Base-by-base conservation (phyloP, 305 asterid genomes). In the Striga hermonthica region DNA sequence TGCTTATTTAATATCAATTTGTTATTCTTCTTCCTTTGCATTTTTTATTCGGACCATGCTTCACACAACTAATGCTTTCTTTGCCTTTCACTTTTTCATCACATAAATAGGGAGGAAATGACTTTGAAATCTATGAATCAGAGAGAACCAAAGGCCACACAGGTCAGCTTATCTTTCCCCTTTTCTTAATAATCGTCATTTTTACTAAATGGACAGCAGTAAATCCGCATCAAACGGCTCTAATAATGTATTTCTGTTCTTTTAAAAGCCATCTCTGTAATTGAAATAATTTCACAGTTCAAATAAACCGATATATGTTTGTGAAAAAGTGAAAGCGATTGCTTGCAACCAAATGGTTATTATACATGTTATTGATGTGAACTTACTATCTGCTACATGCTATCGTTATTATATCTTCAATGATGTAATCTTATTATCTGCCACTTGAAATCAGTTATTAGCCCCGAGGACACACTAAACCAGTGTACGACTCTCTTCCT, bases 101-200 rank as follows among this genome's bases (percentile, higher is more conserved):
- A 31, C 70, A 34, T 69, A 68, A 44, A 75, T 72, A 91, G 97
- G 98, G 97, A 11, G 98, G 97, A 68, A 92, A 89, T 66, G 98
- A 92, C 80, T 72, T 40, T 35, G 98, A 92, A 79, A 89, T 92
- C 68, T 89, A 68, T 6, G 98, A 87, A 78, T 89, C 96, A 7
- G 88, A 80, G 83, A 86, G 92, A 76, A 91, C 97, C 66, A 72
- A 78, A 38, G 98, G 98, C 41, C 95, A 91, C 85, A 89, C 91
- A 71, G 98, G 98, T 91, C 13, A 44, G 78, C 63, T 57, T 47
- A 70, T 53, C 65, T 13, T 60, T 38, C 35, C 9, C 58, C 13
- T 60, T 6, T 7, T 0, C 65, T 40, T 12, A 59, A 16, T 49
- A 11, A 22, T 8, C 37, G 12, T 44, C 52, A 41, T 63, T 57